phyloP scores from a whole-genome alignment of 176 grass and related monocot genomes.

The Triticum monococcum region DNA sequence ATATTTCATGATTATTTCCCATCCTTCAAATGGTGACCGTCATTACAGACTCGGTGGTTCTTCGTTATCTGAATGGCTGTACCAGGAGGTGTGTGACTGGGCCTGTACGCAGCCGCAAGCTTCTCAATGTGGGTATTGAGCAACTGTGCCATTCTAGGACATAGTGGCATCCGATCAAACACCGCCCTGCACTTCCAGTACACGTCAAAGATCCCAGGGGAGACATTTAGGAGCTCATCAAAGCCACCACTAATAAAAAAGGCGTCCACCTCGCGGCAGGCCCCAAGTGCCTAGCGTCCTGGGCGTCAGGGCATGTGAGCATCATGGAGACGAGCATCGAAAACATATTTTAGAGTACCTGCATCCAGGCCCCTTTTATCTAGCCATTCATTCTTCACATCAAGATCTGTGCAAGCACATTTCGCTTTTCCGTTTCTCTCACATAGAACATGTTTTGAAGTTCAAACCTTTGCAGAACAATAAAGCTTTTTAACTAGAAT shows the following conservation, averaged over 20 bases:
- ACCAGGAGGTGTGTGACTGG: conserved; percentile 55
- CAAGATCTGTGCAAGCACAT: no score
- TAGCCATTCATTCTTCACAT: no score
- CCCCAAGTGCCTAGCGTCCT: background rate
- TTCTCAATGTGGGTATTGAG: conserved; percentile 83
- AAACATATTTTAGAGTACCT: no score
- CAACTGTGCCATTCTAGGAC: conserved; percentile 59
- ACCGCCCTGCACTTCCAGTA: conserved; percentile 43
- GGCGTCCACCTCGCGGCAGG: conserved; percentile 34
- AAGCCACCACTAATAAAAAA: conserved; percentile 26
- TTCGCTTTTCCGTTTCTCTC: no score
- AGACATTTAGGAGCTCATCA: conserved; percentile 37
- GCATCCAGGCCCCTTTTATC: no score
- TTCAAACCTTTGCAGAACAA: no score
- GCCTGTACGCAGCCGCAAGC: conserved; percentile 68
- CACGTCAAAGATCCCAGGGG: conserved; percentile 11
- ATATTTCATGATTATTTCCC: conserved; percentile 78
- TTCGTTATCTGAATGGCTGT: conserved; percentile 80
- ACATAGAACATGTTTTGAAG: no score
- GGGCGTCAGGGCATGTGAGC: conserved; percentile 21
- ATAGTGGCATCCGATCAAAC: conserved; percentile 37
- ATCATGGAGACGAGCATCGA: background rate
- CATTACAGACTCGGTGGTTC: conserved; percentile 74
- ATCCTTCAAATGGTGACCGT: conserved; percentile 51
- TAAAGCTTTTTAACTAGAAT: no score